A percentile compares a stretch with the other conserved stretches of the same genome.
Conservation (phyloP, 129 eudicot genomes). For the Calendula officinalis region DNA sequence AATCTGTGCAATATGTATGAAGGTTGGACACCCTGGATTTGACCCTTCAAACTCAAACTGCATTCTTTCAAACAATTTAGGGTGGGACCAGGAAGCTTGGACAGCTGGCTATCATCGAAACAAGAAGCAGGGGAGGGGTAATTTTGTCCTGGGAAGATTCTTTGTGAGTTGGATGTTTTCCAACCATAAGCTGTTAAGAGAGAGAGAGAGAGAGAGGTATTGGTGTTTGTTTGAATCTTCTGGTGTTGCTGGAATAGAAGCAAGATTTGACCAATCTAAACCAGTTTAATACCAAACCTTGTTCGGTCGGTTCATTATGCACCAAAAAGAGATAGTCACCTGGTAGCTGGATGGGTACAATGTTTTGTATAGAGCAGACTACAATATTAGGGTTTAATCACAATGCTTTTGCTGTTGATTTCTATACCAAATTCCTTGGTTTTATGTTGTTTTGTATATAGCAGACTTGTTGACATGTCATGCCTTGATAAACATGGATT, state of each 20-base stretch:
- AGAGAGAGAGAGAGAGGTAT: conserved; percentile 24
- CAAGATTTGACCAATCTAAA: no score
- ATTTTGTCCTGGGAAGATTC: conserved; percentile 7
- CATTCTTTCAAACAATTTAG: conserved; percentile 7
- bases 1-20: conserved; percentile 99
- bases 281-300: no score
- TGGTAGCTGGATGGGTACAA: not conserved
- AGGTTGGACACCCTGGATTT: conserved; percentile 99
- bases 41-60: conserved; percentile 20
- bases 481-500: no score
- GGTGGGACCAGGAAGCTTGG: conserved; percentile 17
- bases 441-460: not conserved
- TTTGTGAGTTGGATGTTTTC: conserved; percentile 7
- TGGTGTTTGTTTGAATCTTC: not conserved
- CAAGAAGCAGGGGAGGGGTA: conserved; percentile 18
- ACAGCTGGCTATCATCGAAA: conserved; percentile 15
- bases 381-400: not conserved
- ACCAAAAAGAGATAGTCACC: not conserved
- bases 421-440: not conserved
- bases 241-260: not conserved
- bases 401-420: not conserved
- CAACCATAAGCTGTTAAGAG: conserved; percentile 9
- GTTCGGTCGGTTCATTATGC: no score
- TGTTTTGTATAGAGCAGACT: no score
- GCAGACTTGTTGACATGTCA: not conserved